These are phyloP conservation scores for Halophytophthora polymorphica DNA, from an alignment of 352 stramenopile species.

Conservation along the genomic window DNA sequence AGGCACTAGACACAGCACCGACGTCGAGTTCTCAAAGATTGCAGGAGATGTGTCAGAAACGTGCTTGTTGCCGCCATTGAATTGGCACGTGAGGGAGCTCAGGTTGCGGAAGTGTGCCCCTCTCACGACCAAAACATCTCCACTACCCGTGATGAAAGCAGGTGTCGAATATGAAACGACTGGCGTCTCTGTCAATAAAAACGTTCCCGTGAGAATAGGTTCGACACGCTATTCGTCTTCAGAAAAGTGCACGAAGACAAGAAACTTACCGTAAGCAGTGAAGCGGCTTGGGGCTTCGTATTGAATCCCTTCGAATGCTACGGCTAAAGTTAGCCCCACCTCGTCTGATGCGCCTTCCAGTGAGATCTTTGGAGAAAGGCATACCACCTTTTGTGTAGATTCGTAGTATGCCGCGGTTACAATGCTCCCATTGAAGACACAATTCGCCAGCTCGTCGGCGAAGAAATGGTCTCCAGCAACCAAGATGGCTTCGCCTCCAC, in stretches of 20 bases:
- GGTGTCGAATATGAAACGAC: constrained; percentile 19
- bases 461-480: constrained; percentile 37
- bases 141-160: constrained; percentile 23
- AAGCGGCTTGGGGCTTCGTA: constrained; percentile 24
- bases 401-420: constrained; percentile 21
- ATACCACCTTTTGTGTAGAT: constrained; percentile 23
- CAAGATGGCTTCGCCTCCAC: constrained; percentile 21
- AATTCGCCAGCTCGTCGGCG: constrained; percentile 18
- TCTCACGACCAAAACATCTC: constrained; percentile 23
- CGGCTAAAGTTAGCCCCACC: constrained; percentile 15
- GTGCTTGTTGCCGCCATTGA: constrained; percentile 14
- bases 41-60: background rate
- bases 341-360: background rate
- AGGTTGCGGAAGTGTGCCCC: constrained; percentile 30
- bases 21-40: constrained; percentile 23
- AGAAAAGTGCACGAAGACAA: background rate
- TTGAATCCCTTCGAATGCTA: constrained; percentile 24
- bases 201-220: background rate
- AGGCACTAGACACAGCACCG: constrained; percentile 27
- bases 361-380: constrained; percentile 23
- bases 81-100: constrained; percentile 28
- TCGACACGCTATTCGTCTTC: background rate
- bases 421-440: constrained; percentile 40
- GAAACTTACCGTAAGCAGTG: constrained; percentile 21
- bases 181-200: constrained; percentile 19